Evolutionary conservation across 768 basidiomycete genomes (phyloP), one percentile per base, ranked within the genome.

Genomic region (Amanita pallidorosea): DNA sequence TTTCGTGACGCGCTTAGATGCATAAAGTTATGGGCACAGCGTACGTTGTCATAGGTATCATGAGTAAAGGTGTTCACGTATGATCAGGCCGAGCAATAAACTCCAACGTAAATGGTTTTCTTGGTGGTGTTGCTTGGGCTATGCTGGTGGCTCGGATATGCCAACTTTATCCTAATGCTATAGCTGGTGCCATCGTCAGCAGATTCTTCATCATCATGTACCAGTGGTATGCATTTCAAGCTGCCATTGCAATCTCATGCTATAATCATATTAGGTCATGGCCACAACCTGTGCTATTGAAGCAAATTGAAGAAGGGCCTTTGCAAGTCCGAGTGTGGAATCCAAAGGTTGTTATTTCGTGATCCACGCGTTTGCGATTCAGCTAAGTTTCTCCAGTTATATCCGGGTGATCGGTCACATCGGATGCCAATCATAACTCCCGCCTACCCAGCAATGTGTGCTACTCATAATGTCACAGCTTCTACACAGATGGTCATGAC

Each of bases 341-440:
- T 67, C 96, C 96, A 2, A 90, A 85, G 73, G 93, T 88, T 60
- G 18, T 8, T 23, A 15, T 2, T 12, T 12, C 37, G 5, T 36
- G 23, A 8, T 43, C 6, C 38, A 31, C 33, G 9, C 31, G 18
- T 51, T 34, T 12, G 23, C 6, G 45, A 25, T 22, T 33, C 27
- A 25, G 47, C 41, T 51, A 35, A 59, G 51, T 41, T 29, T 42
- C 8, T 45, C n/a, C 35, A 94, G 88, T 65, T 96, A 49, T 97
- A 95, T 65, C 92, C 92, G 4, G 80, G 80, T 53, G 93, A 97
- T 65, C 77, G 88, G 52, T 79, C 88, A n/a, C 96, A 99, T 68
- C 79, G 91, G 57, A 98, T 98, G 96, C 96, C 96, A 11, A 97
- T 99, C 61, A 98, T 99, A 59, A 99, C 96, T 2, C 96, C 96